Evolutionary conservation across 75 land plant genomes (phyloP), one percentile per base, ranked within the genome.

Genomic region (Pseudotsuga menziesii): DNA sequence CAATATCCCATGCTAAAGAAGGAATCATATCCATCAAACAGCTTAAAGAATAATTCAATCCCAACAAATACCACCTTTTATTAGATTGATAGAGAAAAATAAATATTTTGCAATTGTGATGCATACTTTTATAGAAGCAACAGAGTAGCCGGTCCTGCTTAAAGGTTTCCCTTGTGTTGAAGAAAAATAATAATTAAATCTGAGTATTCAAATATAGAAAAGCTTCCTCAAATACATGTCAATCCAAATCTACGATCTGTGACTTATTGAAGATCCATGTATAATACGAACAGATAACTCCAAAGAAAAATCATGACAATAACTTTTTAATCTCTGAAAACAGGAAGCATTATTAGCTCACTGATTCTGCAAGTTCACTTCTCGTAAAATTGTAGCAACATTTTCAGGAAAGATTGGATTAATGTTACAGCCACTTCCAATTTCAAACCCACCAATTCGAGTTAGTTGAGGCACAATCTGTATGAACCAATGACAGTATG

Each of bases 401-500:
- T 90, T 88, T 64, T 97, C 99, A 29, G 99, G 97, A 48, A 89
- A 82, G 41, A 94, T 92, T 57, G 99, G 84, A 82, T 94, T 90
- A 35, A 97, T 97, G 70, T 87, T 82, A 61, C 97, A 92, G 20
- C 99, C 99, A 54, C 86, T 90, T 16, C 89, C 99, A 52, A 97
- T 59, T 84, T 97, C 99, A 82, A 97, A 97, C 0, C 99, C 99
- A 2, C 83, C 99, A 0, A 85, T 56, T 11, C 78, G 83, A 58
- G 67, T 55, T 15, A 97, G 80, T 23, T 90, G 98, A 44, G 99
- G 99, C 32, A 94, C 82, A 60, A 97, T 85, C 61, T 89, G 91
- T 35, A 97, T 71, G 71, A 81, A 94, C 99, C 99, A 97, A 61
- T 97, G 99, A 58, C 75, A 83, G 36, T 82, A 80, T 56, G 79